phyloP scores from a whole-genome alignment of 2,329 filamentous ascomycete genomes.

The Didymella pomorum region DNA sequence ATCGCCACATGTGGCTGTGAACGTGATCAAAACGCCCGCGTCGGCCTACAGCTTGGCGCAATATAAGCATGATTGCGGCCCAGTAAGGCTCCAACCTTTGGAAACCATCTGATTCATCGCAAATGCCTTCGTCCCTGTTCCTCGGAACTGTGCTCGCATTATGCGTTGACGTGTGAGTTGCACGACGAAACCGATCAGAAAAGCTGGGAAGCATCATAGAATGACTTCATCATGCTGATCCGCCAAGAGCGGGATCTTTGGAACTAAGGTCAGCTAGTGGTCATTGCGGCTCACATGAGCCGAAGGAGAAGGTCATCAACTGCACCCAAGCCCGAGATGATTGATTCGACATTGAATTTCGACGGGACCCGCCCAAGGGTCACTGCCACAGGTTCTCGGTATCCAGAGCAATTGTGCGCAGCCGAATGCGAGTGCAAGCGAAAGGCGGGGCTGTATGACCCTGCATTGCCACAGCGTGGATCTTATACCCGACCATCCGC shows the following conservation, averaged over 20 bases:
- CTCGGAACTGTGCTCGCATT: background rate
- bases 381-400: slow-evolving; percentile 1
- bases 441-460: background rate
- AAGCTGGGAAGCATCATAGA: background rate
- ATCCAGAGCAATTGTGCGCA: slow-evolving; percentile 6
- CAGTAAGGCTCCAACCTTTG: background rate
- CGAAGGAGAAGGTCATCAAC: background rate
- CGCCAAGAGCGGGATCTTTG: slow-evolving; percentile 7
- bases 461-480: slow-evolving; percentile 1
- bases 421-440: background rate
- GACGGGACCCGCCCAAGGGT: slow-evolving; percentile 1
- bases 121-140: background rate
- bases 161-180: slow-evolving; percentile 16
- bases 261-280: slow-evolving; percentile 1
- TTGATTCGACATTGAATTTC: background rate
- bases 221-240: slow-evolving; percentile 22
- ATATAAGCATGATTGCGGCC: background rate
- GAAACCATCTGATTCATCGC: background rate
- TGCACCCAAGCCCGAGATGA: slow-evolving; percentile 4
- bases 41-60: slow-evolving; percentile 13
- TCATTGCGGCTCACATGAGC: slow-evolving; percentile 8
- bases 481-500: background rate
- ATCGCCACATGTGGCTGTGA: slow-evolving; percentile 15
- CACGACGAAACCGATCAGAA: background rate
- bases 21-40: background rate